These are phyloP conservation scores for Blastocrithidia nonstop DNA, from an alignment of 208 protist species.

Conservation along the genomic window DNA sequence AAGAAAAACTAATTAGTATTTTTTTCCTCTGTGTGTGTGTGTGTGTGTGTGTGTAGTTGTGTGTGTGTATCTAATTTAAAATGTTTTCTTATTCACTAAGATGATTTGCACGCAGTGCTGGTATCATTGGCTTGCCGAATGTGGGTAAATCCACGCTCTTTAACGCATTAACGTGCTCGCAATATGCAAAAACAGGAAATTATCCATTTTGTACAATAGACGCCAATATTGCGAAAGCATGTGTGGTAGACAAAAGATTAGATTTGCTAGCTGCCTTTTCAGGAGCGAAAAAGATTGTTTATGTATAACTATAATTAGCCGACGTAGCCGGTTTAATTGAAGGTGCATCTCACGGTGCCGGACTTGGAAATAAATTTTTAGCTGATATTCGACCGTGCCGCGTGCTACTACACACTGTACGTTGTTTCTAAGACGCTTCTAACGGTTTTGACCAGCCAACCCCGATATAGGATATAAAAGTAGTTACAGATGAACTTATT, in stretches of 20 bases:
- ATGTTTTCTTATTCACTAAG: constrained; percentile 6
- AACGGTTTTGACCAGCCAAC: constrained; percentile 66
- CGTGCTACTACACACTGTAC: constrained; percentile 74
- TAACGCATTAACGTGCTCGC: constrained; percentile 83
- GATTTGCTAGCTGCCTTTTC: constrained; percentile 49
- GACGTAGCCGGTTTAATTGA: constrained; percentile 85
- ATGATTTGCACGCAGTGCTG: constrained; percentile 37
- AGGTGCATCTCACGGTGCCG: constrained; percentile 69
- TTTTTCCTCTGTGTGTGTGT: constrained; percentile 1
- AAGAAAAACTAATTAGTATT: constrained; percentile 1
- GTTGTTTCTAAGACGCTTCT: constrained; percentile 69
- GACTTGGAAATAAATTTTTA: constrained; percentile 82
- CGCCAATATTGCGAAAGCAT: constrained; percentile 66
- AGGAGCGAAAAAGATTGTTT: constrained; percentile 39
- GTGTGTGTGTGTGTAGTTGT: background rate
- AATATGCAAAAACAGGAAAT: constrained; percentile 84
- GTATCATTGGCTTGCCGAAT: constrained; percentile 84
- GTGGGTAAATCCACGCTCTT: constrained; percentile 89
- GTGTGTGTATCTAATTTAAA: constrained; percentile 6
- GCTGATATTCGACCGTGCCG: constrained; percentile 68
- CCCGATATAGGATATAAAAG: constrained; percentile 63
- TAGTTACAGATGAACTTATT: constrained; percentile 65
- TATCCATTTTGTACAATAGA: constrained; percentile 90
- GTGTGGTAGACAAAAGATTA: constrained; percentile 63
- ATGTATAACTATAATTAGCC: constrained; percentile 69